A percentile compares a stretch with the other conserved stretches of the same genome.
phyloP scores from a whole-genome alignment of 306 rosid genomes.

The Vigna nakashimae region DNA sequence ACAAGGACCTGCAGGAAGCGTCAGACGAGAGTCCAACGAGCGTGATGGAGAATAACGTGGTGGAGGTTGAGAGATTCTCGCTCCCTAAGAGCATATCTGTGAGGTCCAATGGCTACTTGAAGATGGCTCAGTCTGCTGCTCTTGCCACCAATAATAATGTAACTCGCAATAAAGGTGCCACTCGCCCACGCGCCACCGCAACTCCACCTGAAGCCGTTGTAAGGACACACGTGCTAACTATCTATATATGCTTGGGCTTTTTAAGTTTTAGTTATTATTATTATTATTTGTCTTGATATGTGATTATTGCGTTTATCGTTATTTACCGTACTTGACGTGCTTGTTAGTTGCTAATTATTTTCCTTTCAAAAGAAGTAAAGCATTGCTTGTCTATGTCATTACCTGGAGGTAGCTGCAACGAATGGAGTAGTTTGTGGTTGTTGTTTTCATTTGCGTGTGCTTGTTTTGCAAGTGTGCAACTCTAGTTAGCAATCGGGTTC shows the following conservation, averaged over 20 bases:
- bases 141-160: slow-evolving; percentile 40
- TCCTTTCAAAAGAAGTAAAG: slow-evolving; percentile 54
- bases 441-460: slow-evolving; percentile 41
- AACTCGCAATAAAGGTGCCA: slow-evolving; percentile 55
- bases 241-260: neutral
- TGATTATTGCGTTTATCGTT: slow-evolving; percentile 52
- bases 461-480: slow-evolving; percentile 45
- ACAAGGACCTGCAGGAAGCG: slow-evolving; percentile 43
- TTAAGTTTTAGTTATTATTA: neutral
- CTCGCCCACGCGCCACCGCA: slow-evolving; percentile 60
- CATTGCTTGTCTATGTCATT: slow-evolving; percentile 55
- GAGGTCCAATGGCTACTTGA: slow-evolving; percentile 83
- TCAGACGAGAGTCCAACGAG: slow-evolving; percentile 73
- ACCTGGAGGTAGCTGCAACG: slow-evolving; percentile 57
- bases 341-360: slow-evolving; percentile 46
- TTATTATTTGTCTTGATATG: neutral
- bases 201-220: slow-evolving; percentile 62
- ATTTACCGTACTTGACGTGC: slow-evolving; percentile 53
- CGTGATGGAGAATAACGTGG: slow-evolving; percentile 61
- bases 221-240: slow-evolving; percentile 42
- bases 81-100: slow-evolving; percentile 96
- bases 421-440: slow-evolving; percentile 42
- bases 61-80: slow-evolving; percentile 65
- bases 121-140: slow-evolving; percentile 53
- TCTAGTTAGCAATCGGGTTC: slow-evolving; percentile 23